Evolutionary conservation across 164 flowering plant genomes (phyloP).

Genomic region (Berberis vulgaris): DNA sequence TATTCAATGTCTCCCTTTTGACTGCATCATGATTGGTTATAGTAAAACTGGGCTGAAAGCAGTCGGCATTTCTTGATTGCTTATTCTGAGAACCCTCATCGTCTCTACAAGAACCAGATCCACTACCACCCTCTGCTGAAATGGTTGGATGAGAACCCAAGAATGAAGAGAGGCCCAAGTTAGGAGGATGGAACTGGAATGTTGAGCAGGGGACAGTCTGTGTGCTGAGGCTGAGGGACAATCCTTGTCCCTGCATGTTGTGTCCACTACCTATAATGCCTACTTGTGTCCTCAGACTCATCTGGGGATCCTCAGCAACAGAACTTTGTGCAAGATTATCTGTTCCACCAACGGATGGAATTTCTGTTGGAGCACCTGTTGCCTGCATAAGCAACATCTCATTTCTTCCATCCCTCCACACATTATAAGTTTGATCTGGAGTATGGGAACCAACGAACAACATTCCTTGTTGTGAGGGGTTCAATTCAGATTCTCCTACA

Average conservation of each 20-base stretch:
- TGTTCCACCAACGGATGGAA: slow-evolving; percentile 22
- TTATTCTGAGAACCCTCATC: slow-evolving; percentile 22
- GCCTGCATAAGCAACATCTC: slow-evolving; percentile 51
- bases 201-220: slow-evolving; percentile 32
- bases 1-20: slow-evolving; percentile 24
- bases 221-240: slow-evolving; percentile 68
- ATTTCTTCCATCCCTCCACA: slow-evolving; percentile 60
- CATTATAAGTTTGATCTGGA: slow-evolving; percentile 30
- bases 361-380: slow-evolving; percentile 19
- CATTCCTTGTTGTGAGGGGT: slow-evolving; percentile 45
- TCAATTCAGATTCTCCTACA: slow-evolving; percentile 32
- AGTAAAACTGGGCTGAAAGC: slow-evolving; percentile 21
- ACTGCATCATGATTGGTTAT: slow-evolving; percentile 22
- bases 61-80: slow-evolving; percentile 23
- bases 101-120: slow-evolving; percentile 26
- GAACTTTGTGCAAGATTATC: slow-evolving; percentile 20
- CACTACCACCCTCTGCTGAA: slow-evolving; percentile 25
- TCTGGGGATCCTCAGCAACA: slow-evolving; percentile 24
- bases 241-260: slow-evolving; percentile 41
- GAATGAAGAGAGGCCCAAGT: slow-evolving; percentile 32
- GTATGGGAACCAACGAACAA: slow-evolving; percentile 34
- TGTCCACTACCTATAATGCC: slow-evolving; percentile 33
- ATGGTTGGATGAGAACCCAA: slow-evolving; percentile 27
- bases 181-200: slow-evolving; percentile 33
- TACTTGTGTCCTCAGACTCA: slow-evolving; percentile 23